These are phyloP conservation scores for Phytophthora pseudosyringae DNA, from an alignment of 352 stramenopile genomes.

Conservation along the genomic window DNA sequence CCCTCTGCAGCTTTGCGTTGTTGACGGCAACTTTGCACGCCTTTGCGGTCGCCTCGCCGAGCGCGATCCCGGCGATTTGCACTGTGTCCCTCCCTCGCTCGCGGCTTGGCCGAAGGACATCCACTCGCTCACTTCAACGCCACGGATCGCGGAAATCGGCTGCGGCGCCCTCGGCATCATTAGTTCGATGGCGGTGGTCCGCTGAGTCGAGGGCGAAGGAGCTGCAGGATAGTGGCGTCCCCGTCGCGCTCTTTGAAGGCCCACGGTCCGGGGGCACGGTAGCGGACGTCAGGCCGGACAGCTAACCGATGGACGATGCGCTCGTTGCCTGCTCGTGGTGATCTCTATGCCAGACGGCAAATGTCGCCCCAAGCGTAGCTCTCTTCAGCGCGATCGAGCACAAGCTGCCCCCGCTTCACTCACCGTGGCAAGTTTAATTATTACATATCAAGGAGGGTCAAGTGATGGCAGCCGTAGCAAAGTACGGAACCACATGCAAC, in stretches of 20 bases:
- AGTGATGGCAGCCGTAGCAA: no score
- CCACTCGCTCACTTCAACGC: conserved; percentile 30
- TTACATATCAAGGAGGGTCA: no score
- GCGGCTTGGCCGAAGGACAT: conserved; percentile 1
- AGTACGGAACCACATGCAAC: no score
- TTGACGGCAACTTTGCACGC: conserved; percentile 7
- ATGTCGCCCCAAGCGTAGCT: not conserved
- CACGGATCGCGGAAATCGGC: conserved; percentile 30
- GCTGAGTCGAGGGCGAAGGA: not conserved
- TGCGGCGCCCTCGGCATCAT: not conserved
- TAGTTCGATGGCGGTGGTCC: not conserved
- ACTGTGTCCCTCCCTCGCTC: not conserved
- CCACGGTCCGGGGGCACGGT: no score
- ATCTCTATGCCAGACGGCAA: conserved; percentile 12
- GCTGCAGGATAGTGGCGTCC: not conserved
- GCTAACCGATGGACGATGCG: not conserved
- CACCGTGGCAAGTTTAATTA: no score
- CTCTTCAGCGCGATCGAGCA: not conserved
- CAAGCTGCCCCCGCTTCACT: conserved; percentile 6
- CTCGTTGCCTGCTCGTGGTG: conserved; percentile 4
- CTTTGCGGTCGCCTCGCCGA: conserved; percentile 12
- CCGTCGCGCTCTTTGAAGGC: not conserved
- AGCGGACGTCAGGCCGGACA: not conserved
- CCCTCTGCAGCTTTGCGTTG: not conserved
- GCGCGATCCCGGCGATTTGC: conserved; percentile 12